Conservation (phyloP, 2,329 filamentous ascomycete genomes). For the Aspergillus awamori region DNA sequence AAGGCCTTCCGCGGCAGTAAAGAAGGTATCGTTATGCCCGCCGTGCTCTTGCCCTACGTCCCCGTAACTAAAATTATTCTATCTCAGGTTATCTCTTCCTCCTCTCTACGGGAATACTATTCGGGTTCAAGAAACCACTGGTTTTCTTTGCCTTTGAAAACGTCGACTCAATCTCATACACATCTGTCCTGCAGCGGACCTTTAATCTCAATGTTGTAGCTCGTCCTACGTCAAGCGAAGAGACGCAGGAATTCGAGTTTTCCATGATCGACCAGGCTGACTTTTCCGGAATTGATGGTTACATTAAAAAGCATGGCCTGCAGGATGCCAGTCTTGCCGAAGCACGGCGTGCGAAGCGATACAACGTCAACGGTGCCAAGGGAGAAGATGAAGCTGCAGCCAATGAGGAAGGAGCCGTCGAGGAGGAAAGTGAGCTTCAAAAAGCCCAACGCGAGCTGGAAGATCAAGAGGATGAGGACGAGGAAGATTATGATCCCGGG, state of each 20-base stretch:
- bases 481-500: conserved; percentile 56
- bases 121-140: conserved; percentile 68
- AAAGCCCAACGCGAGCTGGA: conserved; percentile 60
- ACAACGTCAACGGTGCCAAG: conserved; percentile 53
- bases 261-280: conserved; percentile 68
- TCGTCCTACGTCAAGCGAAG: conserved; percentile 41
- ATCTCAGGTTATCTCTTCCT: conserved; percentile 64
- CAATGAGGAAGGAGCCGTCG: conserved; percentile 35
- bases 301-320: conserved; percentile 62
- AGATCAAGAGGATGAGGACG: conserved; percentile 51
- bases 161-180: conserved; percentile 64
- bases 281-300: conserved; percentile 63
- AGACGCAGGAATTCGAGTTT: conserved; percentile 62
- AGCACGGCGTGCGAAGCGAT: conserved; percentile 60
- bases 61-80: neutral
- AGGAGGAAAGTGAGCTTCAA: conserved; percentile 61
- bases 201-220: conserved; percentile 65
- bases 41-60: neutral
- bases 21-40: conserved; percentile 54
- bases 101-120: conserved; percentile 62
- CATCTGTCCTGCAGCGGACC: conserved; percentile 65
- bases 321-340: conserved; percentile 67
- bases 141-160: conserved; percentile 63
- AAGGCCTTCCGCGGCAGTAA: conserved; percentile 67
- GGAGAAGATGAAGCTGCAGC: conserved; percentile 28